Evolutionary conservation across 1,284 basidiomycete species (phyloP), one percentile per base, ranked within the genome.

Genomic region (Pseudozyma tsukubaensis): DNA sequence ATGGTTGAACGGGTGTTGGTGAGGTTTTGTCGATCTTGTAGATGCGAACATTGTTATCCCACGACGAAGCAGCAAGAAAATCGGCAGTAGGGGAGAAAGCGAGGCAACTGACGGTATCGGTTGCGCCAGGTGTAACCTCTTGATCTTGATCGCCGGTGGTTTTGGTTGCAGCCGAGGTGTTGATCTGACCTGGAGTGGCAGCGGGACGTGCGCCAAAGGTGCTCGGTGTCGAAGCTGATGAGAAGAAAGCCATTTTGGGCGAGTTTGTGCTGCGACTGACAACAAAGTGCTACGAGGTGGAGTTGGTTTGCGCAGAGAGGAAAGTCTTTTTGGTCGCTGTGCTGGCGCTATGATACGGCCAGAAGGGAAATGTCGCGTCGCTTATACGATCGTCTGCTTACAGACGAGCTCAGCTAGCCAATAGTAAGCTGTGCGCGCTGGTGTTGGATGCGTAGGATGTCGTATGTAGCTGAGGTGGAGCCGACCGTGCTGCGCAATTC

Each of bases 1-100:
- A 76, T 16, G 78, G 78, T 50, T 72, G 69, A 5, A 91, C 90
- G 0, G 92, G 92, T 85, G 92, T 93, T 18, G 92, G 90, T 79
- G 91, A 89, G 6, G 86, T 87, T 66, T 88, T 87, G 0, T 86
- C 86, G 66, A 89, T 87, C 76, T 89, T 87, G 82, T 89, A 90
- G 54, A 89, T 83, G 49, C 89, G 85, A 3, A 86, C 85, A 49
- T 85, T 84, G 73, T 84, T 85, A 54, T 82, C 84, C 85, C 85
- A 86, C 47, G 78, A 82, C 12, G 76, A 78, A n/a, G 82, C 83
- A n/a, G 85, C 85, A 51, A 86, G 80, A 52, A 85, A 80, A 61
- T 86, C 85, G 9, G 85, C 85, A 29, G 79, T 81, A 3, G 85
- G 85, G 0, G 81, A 83, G 61, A 85, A 86, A 35, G 78, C 74